These are phyloP conservation scores for Geotrichum armillariae DNA, from an alignment of 1,139 yeast genomes.

Conservation along the genomic window DNA sequence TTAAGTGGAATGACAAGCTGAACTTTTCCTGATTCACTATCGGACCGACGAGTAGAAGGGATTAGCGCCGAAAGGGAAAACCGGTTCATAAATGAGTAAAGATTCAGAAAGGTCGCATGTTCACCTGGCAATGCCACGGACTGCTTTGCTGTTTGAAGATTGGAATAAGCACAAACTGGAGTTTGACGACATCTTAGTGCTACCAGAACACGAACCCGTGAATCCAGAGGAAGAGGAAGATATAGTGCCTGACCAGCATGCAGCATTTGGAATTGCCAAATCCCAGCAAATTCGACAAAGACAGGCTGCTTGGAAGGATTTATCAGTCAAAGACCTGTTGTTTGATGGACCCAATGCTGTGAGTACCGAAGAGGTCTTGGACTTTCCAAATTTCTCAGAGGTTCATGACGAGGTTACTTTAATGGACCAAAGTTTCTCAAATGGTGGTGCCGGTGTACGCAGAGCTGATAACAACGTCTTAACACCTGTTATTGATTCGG, in stretches of 20 bases:
- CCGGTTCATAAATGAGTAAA: background rate
- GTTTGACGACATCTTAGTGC: constrained; percentile 37
- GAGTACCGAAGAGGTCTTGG: constrained; percentile 20
- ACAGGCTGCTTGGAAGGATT: constrained; percentile 39
- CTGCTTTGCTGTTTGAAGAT: constrained; percentile 36
- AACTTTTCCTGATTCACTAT: too few species aligned
- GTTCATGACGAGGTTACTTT: background rate
- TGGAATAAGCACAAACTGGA: constrained; percentile 40
- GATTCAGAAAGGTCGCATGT: constrained; percentile 41
- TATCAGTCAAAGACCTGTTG: constrained; percentile 33
- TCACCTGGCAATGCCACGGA: constrained; percentile 36
- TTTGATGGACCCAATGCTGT: constrained; percentile 26
- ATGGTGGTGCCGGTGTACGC: background rate
- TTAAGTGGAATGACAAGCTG: too few species aligned
- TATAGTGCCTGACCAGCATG: constrained; percentile 34
- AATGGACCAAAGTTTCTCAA: background rate
- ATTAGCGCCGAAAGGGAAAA: background rate
- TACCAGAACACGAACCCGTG: constrained; percentile 37
- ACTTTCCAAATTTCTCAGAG: constrained; percentile 13
- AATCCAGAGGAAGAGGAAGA: constrained; percentile 41
- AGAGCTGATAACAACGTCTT: background rate
- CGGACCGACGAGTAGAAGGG: background rate
- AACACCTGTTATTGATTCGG: constrained; percentile 7
- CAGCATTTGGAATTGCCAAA: constrained; percentile 31
- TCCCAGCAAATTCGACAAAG: constrained; percentile 25